Evolutionary conservation across 2,329 filamentous ascomycete genomes (phyloP).

Genomic region (Conoideocrella luteorostrata): DNA sequence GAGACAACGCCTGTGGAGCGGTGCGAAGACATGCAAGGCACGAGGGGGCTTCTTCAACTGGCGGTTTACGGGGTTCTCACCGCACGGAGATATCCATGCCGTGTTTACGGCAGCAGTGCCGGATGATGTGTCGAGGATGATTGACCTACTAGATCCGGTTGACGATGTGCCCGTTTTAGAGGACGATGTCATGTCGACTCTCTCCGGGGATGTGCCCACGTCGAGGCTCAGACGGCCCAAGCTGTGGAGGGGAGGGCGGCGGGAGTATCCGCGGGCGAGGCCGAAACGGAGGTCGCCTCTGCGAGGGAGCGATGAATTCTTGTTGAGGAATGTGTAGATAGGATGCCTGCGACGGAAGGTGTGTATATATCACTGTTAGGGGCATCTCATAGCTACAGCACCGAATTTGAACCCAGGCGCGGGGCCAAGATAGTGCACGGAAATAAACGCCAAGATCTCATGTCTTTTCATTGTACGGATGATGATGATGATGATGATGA

Average conservation of each 20-base stretch:
- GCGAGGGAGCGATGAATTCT: neutral
- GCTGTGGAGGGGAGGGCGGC: conserved; percentile 5
- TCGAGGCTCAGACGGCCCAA: conserved; percentile 7
- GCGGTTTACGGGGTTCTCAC: conserved; percentile 43
- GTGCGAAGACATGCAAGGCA: conserved; percentile 13
- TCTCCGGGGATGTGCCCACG: conserved; percentile 18
- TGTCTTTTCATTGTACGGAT: neutral
- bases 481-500: too few species aligned
- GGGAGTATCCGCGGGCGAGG: conserved; percentile 9
- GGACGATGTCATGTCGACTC: conserved; percentile 23
- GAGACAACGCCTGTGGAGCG: conserved; percentile 41
- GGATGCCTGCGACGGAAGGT: too few species aligned
- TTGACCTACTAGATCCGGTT: conserved; percentile 27
- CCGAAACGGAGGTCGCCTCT: conserved; percentile 4
- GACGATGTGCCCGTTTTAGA: conserved; percentile 27
- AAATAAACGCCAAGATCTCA: neutral
- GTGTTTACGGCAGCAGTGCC: conserved; percentile 57
- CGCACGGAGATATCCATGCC: conserved; percentile 53
- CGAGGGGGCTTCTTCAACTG: conserved; percentile 19
- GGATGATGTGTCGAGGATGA: conserved; percentile 26
- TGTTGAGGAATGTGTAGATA: neutral
- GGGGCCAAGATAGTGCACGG: too few species aligned
- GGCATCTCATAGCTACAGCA: too few species aligned
- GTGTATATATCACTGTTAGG: too few species aligned
- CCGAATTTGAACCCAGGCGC: too few species aligned